These are phyloP conservation scores for Diaporthe eres DNA, from an alignment of 2,329 filamentous ascomycete species.

Conservation along the genomic window DNA sequence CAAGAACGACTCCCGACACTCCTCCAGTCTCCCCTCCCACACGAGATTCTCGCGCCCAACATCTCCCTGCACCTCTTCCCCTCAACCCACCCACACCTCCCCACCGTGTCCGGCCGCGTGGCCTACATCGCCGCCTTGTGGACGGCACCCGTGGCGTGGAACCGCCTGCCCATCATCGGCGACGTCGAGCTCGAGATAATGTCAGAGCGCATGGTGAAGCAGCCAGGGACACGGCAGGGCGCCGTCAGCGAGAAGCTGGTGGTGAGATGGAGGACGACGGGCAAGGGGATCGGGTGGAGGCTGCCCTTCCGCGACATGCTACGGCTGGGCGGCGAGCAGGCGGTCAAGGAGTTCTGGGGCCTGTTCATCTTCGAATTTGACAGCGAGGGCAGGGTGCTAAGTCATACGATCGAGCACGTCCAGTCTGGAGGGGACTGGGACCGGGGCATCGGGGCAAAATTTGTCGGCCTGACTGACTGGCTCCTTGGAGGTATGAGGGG, in stretches of 20 bases:
- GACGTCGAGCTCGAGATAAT: constrained; percentile 91
- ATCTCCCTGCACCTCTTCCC: constrained; percentile 80
- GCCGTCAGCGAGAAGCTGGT: constrained; percentile 83
- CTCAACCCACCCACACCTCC: constrained; percentile 87
- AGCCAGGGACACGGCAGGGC: constrained; percentile 65
- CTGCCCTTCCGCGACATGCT: constrained; percentile 46
- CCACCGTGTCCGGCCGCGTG: constrained; percentile 90
- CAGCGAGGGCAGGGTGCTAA: constrained; percentile 83
- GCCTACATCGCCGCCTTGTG: constrained; percentile 94
- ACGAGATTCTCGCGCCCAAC: constrained; percentile 82
- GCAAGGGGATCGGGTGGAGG: constrained; percentile 57
- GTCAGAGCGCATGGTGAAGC: constrained; percentile 87
- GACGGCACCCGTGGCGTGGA: constrained; percentile 97
- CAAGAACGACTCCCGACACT: constrained; percentile 78
- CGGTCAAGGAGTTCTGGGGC: constrained; percentile 84
- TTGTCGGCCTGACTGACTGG: constrained; percentile 96
- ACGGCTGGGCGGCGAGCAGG: constrained; percentile 53
- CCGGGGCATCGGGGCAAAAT: constrained; percentile 81
- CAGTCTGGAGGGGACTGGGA: constrained; percentile 89
- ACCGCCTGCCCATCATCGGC: constrained; percentile 88
- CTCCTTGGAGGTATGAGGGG: constrained; percentile 81
- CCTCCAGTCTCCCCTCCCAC: constrained; percentile 76
- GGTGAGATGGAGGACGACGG: constrained; percentile 86
- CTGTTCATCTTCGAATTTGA: constrained; percentile 98
- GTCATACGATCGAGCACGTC: constrained; percentile 94